Base-by-base conservation (phyloP, 768 basidiomycete genomes). In the Xerocomellus amylosporus region DNA sequence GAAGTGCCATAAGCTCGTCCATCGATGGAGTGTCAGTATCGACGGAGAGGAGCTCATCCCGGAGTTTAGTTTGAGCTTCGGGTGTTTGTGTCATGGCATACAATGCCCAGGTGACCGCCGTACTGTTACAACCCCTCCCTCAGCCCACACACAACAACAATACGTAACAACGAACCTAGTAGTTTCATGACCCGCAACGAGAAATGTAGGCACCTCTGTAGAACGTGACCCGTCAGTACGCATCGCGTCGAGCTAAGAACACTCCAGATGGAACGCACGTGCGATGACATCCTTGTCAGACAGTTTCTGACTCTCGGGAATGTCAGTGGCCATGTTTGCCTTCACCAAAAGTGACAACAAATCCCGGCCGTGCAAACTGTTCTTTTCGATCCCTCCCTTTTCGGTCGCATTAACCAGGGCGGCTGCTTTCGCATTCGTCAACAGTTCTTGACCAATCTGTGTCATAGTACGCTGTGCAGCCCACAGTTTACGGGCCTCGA, bases 1-100 rank as follows among this genome's bases (percentile, higher is more conserved):
- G 79, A 4, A 93, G 73, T 4, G 77, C 73, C 52, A 81, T 79
- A 1, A 91, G 76, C 31, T 84, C 78, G 31, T 90, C 88, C 83
- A 89, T 87, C 4, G 78, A 76, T 3, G 87, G 87, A 1, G 70
- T 79, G 10, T 86, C 81, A 0, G 80, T 83, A 1, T 74, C 61
- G 12, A 85, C 71, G 0, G 70, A 62, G 8, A 80, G 67, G 1
- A 86, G 71, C 61, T 90, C 87, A 2, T 80, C 74, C 1, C 85
- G 76, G 0, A 91, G 75, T 56, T 79, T 80, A 9, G 60, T 69
- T 56, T 88, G 86, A 5, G 79, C 69, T 1, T 75, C 71, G 0
- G 75, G 74, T 40, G 79, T 58, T 55, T 79, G 73, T 0, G 79
- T 71, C 8, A 90, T 72, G 1, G 79, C 77, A 59, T 75, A 85